Percentiles rank a stretch among this genome's conserved stretches.
Evolutionary conservation across 495 filamentous ascomycete species (phyloP).

Genomic region (Poronia punctata): DNA sequence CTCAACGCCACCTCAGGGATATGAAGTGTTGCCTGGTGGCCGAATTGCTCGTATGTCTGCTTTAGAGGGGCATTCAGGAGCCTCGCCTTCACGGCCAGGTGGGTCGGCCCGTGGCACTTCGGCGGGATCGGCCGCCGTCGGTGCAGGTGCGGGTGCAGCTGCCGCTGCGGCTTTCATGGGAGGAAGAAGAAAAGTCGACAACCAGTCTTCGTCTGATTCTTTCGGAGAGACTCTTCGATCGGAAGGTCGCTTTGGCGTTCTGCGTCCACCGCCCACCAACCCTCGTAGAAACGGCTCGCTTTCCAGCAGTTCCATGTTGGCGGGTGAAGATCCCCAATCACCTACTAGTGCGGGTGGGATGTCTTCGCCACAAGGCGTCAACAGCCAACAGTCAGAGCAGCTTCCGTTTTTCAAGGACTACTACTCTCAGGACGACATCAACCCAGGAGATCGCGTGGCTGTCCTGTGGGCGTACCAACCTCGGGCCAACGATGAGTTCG

Average conservation of each 20-base stretch:
- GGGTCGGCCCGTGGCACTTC: slow-evolving; percentile 24
- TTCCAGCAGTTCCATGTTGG: slow-evolving; percentile 75
- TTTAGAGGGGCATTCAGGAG: slow-evolving; percentile 62
- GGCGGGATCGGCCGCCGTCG: slow-evolving; percentile 31
- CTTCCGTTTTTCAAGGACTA: slow-evolving; percentile 96
- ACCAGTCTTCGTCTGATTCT: slow-evolving; percentile 74
- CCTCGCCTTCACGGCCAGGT: slow-evolving; percentile 48
- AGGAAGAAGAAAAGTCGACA: slow-evolving; percentile 51
- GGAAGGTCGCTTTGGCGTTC: slow-evolving; percentile 49
- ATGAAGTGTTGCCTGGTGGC: slow-evolving; percentile 74
- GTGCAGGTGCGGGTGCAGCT: slow-evolving; percentile 29
- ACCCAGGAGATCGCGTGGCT: slow-evolving; percentile 81
- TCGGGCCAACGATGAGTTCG: slow-evolving; percentile 87
- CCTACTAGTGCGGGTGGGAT: slow-evolving; percentile 69
- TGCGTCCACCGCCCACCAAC: slow-evolving; percentile 53
- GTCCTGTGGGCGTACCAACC: slow-evolving; percentile 97
- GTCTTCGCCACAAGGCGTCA: slow-evolving; percentile 74
- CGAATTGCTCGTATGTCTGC: slow-evolving; percentile 95
- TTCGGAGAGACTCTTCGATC: slow-evolving; percentile 75
- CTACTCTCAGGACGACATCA: slow-evolving; percentile 94
- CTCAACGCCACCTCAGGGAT: slow-evolving; percentile 46
- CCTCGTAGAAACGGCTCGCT: slow-evolving; percentile 72
- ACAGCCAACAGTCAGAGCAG: slow-evolving; percentile 91
- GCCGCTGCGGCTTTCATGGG: slow-evolving; percentile 30
- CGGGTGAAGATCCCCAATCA: slow-evolving; percentile 63